phyloP scores from a whole-genome alignment of 495 filamentous ascomycete genomes.

The Penicillium pancosmium region DNA sequence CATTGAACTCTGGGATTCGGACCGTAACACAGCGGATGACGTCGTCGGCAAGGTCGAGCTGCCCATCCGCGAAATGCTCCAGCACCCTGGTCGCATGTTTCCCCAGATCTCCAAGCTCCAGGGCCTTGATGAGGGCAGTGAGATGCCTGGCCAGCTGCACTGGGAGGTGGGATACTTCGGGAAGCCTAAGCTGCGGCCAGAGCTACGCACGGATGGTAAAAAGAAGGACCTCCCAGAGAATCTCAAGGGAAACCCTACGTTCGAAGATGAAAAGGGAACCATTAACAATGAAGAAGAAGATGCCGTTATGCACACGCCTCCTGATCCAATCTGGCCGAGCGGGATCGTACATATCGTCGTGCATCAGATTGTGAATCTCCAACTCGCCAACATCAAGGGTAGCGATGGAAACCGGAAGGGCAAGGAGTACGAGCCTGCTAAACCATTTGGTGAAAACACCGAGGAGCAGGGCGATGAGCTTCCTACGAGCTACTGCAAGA shows the following conservation, averaged over 20 bases:
- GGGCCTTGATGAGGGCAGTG: conserved; percentile 77
- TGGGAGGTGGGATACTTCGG: conserved; percentile 96
- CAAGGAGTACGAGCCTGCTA: conserved; percentile 86
- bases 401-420: conserved; percentile 66
- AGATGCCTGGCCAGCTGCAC: conserved; percentile 90
- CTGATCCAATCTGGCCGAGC: conserved; percentile 91
- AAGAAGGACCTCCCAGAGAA: conserved; percentile 71
- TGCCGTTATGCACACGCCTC: conserved; percentile 84
- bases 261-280: conserved; percentile 89
- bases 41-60: conserved; percentile 93
- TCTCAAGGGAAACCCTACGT: conserved; percentile 70
- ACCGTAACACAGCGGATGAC: conserved; percentile 85
- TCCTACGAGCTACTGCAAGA: conserved; percentile 89
- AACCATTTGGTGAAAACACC: conserved; percentile 77
- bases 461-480: conserved; percentile 78
- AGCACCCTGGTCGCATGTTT: conserved; percentile 90
- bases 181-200: conserved; percentile 82
- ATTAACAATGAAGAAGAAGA: conserved; percentile 76
- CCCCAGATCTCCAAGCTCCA: conserved; percentile 83
- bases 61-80: conserved; percentile 90
- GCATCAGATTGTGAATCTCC: conserved; percentile 93
- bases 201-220: conserved; percentile 83
- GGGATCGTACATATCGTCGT: conserved; percentile 82
- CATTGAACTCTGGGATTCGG: conserved; percentile 94
- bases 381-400: conserved; percentile 75